Base-by-base conservation (phyloP, 306 rosid species). In the Mimosa pudica region DNA sequence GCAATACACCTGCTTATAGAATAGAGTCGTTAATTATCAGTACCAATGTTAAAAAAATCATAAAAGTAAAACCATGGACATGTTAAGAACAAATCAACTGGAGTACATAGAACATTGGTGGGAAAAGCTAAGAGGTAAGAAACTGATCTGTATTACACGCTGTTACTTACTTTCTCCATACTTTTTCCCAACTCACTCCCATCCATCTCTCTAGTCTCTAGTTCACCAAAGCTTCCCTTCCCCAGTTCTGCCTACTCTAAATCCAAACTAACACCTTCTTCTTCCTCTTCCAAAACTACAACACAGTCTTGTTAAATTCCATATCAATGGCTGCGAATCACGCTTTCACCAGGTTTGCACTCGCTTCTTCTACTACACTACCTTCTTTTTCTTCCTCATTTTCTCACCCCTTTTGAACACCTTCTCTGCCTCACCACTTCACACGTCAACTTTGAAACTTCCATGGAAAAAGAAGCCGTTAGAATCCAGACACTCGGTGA, bases 401-500 rank as follows among this genome's bases (percentile, higher is more conserved):
- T 38, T 38, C 42, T 38, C 42, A 38, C 42, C 42, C 42, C 42
- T 38, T 38, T 38, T 38, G 42, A 38, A 38, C 5, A 38, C 42
- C 42, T 38, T 38, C 42, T 38, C 1, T 38, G 42, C 42, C 42
- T 38, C 42, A 3, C 42, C 4, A 38, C 42, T 92, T 61, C 41
- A 30, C 17, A 32, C 5, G 3, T 48, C 52, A 16, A 77, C 57
- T 16, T 20, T 51, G 44, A 51, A 65, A 10, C 0, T 79, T 49
- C 70, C 72, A 90, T 88, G 97, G 90, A 83, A n/a, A 20, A 87
- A 47, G 90, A 90, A 77, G 32, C 65, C 61, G 41, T 63, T 58
- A 84, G 82, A 63, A 54, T 79, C 69, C 91, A 89, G 84, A 87
- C 88, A 88, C 84, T 89, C 62, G 80, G 79, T 33, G 96, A 91